Evolutionary conservation across 495 filamentous ascomycete genomes (phyloP).

Genomic region (Hypoxylon trugodes): DNA sequence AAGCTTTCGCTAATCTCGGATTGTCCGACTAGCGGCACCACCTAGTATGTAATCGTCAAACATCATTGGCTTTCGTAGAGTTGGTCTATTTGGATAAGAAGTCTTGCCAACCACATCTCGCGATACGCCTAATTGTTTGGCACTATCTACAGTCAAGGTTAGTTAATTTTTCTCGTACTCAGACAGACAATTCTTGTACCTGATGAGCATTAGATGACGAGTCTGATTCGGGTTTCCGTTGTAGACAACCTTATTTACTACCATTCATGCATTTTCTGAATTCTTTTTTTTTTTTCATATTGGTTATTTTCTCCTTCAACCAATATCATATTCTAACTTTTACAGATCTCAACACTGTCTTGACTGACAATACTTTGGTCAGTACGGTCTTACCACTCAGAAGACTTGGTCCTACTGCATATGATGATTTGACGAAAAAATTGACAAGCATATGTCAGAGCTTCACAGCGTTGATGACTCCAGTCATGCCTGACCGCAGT

Average conservation of each 20-base stretch:
- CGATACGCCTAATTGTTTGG: neutral
- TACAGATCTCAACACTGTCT: constrained; percentile 2
- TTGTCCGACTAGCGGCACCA: neutral
- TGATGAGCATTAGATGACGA: constrained; percentile 90
- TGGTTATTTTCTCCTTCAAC: neutral
- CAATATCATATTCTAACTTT: constrained; percentile 9
- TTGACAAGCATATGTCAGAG: constrained; percentile 93
- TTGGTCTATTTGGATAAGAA: too few species aligned
- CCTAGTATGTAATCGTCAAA: neutral
- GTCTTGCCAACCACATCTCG: neutral
- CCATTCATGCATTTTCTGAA: constrained; percentile 85
- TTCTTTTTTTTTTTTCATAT: neutral
- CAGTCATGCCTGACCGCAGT: constrained; percentile 54
- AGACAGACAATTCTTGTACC: constrained; percentile 38
- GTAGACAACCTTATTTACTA: constrained; percentile 74
- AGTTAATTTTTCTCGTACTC: constrained; percentile 12
- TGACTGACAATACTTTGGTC: neutral
- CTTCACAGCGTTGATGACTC: constrained; percentile 70
- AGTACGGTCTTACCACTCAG: constrained; percentile 5
- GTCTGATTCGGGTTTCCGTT: constrained; percentile 86
- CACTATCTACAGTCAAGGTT: constrained; percentile 13
- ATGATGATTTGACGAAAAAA: constrained; percentile 74
- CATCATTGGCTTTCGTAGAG: neutral
- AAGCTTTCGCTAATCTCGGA: constrained; percentile 13
- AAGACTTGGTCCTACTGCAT: constrained; percentile 25